Evolutionary conservation across 2,329 filamentous ascomycete species (phyloP).

Genomic region (Verticillium dahliae): DNA sequence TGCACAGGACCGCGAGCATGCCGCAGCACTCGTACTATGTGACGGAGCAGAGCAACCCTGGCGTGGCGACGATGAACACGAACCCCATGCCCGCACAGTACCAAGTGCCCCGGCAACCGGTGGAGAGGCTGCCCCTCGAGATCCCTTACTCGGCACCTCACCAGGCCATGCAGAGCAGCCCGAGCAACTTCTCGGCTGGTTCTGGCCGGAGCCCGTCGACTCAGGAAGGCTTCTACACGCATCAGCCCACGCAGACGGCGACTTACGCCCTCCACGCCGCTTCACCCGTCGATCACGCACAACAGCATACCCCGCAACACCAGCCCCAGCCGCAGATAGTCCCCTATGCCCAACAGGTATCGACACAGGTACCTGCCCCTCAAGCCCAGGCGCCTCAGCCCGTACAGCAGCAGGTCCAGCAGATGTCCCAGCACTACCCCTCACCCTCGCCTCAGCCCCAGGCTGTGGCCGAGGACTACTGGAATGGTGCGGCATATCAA

Average conservation of each 20-base stretch:
- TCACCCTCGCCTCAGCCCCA: conserved; percentile 30
- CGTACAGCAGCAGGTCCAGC: conserved; percentile 21
- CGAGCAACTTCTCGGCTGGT: conserved; percentile 49
- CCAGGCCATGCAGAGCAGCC: conserved; percentile 51
- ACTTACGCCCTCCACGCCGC: conserved; percentile 41
- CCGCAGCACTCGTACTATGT: conserved; percentile 46
- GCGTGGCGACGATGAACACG: conserved; percentile 55
- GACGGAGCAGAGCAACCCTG: conserved; percentile 55
- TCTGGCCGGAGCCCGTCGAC: conserved; percentile 47
- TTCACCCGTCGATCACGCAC: conserved; percentile 39
- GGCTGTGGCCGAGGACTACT: conserved; percentile 41
- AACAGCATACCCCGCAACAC: conserved; percentile 27
- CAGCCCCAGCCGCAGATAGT: conserved; percentile 26
- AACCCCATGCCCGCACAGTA: conserved; percentile 42
- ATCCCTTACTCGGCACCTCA: conserved; percentile 43
- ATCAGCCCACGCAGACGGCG: conserved; percentile 40
- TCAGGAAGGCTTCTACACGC: conserved; percentile 51
- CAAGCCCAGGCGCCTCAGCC: background rate
- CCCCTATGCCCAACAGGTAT: conserved; percentile 26
- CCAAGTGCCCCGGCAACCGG: conserved; percentile 40
- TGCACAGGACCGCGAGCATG: conserved; percentile 42
- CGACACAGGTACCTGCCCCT: conserved; percentile 10
- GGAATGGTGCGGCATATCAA: conserved; percentile 43
- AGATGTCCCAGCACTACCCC: conserved; percentile 18
- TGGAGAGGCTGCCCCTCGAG: conserved; percentile 39